These are phyloP conservation scores for Scedosporium aurantiacum DNA, from an alignment of 2,329 filamentous ascomycete species.

Conservation along the genomic window DNA sequence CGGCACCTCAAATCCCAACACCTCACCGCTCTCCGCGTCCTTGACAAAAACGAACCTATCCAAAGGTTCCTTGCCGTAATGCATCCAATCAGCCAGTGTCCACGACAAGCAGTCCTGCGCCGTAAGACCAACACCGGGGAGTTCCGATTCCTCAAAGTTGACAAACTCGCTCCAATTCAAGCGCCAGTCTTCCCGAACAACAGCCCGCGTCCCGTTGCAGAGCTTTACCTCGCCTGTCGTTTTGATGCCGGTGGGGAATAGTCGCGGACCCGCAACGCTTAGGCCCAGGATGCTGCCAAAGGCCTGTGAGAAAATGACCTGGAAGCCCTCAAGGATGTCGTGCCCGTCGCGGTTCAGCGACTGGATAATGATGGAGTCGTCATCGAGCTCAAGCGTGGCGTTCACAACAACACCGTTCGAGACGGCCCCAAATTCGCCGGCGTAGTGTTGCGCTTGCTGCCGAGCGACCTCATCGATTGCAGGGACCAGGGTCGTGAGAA, in stretches of 20 bases:
- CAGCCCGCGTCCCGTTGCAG: constrained; percentile 6
- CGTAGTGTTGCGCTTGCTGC: constrained; percentile 15
- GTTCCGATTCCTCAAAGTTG: constrained; percentile 12
- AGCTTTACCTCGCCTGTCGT: constrained; percentile 7
- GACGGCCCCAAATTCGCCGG: constrained; percentile 7
- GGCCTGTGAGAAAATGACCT: constrained; percentile 13
- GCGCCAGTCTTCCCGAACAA: constrained; percentile 16
- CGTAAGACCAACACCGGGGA: constrained; percentile 15
- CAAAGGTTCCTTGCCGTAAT: constrained; percentile 22
- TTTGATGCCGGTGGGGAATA: constrained; percentile 16
- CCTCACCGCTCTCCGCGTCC: constrained; percentile 12
- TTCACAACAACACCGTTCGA: constrained; percentile 6
- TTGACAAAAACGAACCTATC: constrained; percentile 21
- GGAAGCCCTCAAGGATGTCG: constrained; percentile 13
- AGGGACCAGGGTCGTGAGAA: constrained; percentile 17
- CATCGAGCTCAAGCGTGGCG: constrained; percentile 14
- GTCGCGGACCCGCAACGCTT: constrained; percentile 12
- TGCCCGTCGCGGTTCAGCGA: constrained; percentile 14
- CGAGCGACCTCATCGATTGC: constrained; percentile 18
- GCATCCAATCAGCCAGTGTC: constrained; percentile 23
- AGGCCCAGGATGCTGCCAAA: constrained; percentile 15
- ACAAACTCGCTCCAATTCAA: constrained; percentile 16
- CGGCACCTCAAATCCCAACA: constrained; percentile 21
- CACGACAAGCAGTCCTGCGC: constrained; percentile 18
- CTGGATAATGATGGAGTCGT: constrained; percentile 15